These are phyloP conservation scores for Astrothelium macrocarpum DNA, from an alignment of 495 filamentous ascomycete species.

Conservation along the genomic window DNA sequence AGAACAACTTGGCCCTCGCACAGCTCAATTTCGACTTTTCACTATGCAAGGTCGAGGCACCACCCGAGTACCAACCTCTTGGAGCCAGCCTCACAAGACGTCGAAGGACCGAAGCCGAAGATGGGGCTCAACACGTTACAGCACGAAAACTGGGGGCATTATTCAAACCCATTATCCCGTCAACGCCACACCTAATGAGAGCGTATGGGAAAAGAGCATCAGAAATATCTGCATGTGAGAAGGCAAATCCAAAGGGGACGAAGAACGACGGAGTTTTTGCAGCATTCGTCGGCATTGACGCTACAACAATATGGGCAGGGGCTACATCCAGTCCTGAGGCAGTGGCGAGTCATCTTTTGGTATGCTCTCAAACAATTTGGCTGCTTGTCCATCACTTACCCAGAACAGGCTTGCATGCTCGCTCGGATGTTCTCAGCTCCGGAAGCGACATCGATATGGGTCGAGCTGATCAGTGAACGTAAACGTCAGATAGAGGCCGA, in stretches of 20 bases:
- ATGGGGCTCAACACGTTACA: neutral
- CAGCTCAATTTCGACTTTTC: neutral
- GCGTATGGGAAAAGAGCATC: neutral
- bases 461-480: neutral
- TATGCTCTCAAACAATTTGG: too few species aligned
- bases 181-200: neutral
- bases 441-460: constrained; percentile 5
- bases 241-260: neutral
- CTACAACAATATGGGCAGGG: neutral
- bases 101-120: neutral
- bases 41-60: neutral
- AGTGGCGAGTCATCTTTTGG: constrained; percentile 1
- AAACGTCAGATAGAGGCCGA: too few species aligned
- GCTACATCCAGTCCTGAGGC: constrained; percentile 4
- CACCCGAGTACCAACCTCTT: neutral
- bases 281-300: neutral
- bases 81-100: neutral
- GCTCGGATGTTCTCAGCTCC: constrained; percentile 1
- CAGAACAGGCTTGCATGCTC: constrained; percentile 6
- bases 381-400: too few species aligned
- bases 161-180: neutral
- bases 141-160: neutral
- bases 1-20: neutral
- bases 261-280: neutral
- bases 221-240: neutral